phyloP scores from a whole-genome alignment of 2,329 filamentous ascomycete species.

The Diaporthe citriasiana region DNA sequence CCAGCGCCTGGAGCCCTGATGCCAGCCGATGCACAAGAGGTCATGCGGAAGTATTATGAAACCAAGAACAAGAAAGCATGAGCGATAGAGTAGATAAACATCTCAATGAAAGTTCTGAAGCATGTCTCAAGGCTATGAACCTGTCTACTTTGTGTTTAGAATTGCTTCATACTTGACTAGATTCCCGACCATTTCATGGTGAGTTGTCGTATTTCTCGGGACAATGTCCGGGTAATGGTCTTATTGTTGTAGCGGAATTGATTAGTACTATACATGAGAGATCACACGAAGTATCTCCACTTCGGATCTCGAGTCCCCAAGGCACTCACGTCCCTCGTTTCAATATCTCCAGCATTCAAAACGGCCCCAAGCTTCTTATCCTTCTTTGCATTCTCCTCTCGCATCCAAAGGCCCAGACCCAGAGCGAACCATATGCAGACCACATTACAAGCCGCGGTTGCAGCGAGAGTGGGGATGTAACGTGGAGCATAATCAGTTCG shows the following conservation, averaged over 20 bases:
- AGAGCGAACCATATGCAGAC: conserved; percentile 57
- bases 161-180: background rate
- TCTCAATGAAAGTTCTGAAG: background rate
- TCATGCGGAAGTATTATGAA: conserved; percentile 37
- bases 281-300: conserved; percentile 53
- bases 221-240: no score
- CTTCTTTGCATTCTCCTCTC: conserved; percentile 56
- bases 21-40: conserved; percentile 39
- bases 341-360: conserved; percentile 55
- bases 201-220: fast-evolving
- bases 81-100: background rate
- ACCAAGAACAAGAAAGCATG: background rate
- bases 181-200: background rate
- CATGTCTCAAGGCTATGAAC: background rate
- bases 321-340: conserved; percentile 53
- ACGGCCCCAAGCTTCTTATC: conserved; percentile 54
- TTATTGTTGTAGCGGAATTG: no score
- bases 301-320: conserved; percentile 55
- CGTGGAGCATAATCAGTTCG: conserved; percentile 62
- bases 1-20: conserved; percentile 38
- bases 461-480: conserved; percentile 62
- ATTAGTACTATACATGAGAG: background rate
- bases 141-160: background rate
- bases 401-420: conserved; percentile 60
- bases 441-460: conserved; percentile 56